A percentile compares a stretch with the other conserved stretches of the same genome.
These are phyloP conservation scores for Lentinula detonsa DNA, from an alignment of 768 basidiomycete species.

Conservation along the genomic window DNA sequence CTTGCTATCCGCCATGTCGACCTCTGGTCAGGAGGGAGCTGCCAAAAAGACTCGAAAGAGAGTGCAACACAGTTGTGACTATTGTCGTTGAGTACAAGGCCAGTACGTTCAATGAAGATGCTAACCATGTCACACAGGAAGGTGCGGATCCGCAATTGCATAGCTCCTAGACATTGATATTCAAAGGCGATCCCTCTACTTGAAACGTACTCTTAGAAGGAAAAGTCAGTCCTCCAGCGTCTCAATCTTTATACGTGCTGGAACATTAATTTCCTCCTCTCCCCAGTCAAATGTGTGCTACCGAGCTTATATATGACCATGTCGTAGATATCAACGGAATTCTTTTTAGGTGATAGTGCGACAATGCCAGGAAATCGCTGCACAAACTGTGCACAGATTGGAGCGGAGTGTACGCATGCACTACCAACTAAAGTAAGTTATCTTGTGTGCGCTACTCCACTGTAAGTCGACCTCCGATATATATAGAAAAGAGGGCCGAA, in stretches of 20 bases:
- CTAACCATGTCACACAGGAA: background rate
- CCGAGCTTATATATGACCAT: background rate
- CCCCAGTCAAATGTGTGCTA: constrained; percentile 1
- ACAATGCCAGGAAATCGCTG: constrained; percentile 49
- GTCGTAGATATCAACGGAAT: background rate
- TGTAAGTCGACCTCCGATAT: background rate
- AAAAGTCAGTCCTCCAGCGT: constrained; percentile 26
- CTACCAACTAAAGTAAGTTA: constrained; percentile 43
- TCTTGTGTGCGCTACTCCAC: constrained; percentile 2
- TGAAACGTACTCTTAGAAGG: constrained; percentile 11
- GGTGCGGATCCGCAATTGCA: background rate
- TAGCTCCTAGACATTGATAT: too few relatives aligned
- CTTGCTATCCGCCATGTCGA: background rate
- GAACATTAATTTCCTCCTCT: background rate
- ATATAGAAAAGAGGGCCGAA: constrained; percentile 2
- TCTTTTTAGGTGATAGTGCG: constrained; percentile 49
- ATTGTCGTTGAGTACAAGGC: constrained; percentile 24
- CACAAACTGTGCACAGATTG: constrained; percentile 46
- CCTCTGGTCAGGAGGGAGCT: background rate
- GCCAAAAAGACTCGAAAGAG: constrained; percentile 11
- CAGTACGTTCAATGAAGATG: too few relatives aligned
- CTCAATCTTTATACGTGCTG: background rate
- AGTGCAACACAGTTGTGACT: constrained; percentile 39
- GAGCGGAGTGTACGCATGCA: constrained; percentile 47
- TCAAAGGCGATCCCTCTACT: background rate